Evolutionary conservation across 306 rosid genomes (phyloP).

Genomic region (Medicago truncatula): MtrunA17r5.0-ANR NC_053049.1:28554001-28554500

Average conservation of each 20-base stretch:
- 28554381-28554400: too few relatives aligned
- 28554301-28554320: slow-evolving; percentile 70
- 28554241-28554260: slow-evolving; percentile 58
- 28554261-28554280: slow-evolving; percentile 76
- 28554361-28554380: too few relatives aligned
- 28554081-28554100: slow-evolving; percentile 3
- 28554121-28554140: neutral
- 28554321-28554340: too few relatives aligned
- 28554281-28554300: slow-evolving; percentile 56
- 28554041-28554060: too few relatives aligned
- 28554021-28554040: neutral
- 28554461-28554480: too few relatives aligned
- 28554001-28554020: too few relatives aligned
- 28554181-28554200: slow-evolving; percentile 7
- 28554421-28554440: too few relatives aligned
- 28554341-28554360: too few relatives aligned
- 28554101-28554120: neutral
- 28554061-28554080: slow-evolving; percentile 3
- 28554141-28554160: slow-evolving; percentile 39
- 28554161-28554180: slow-evolving; percentile 30
- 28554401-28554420: too few relatives aligned
- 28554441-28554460: too few relatives aligned
- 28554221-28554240: slow-evolving; percentile 65
- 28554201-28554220: slow-evolving; percentile 77
- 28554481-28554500: too few relatives aligned